A percentile compares a stretch with the other conserved stretches of the same genome.
Conservation (phyloP, 306 rosid genomes). For the Vigna unguiculata region DNA sequence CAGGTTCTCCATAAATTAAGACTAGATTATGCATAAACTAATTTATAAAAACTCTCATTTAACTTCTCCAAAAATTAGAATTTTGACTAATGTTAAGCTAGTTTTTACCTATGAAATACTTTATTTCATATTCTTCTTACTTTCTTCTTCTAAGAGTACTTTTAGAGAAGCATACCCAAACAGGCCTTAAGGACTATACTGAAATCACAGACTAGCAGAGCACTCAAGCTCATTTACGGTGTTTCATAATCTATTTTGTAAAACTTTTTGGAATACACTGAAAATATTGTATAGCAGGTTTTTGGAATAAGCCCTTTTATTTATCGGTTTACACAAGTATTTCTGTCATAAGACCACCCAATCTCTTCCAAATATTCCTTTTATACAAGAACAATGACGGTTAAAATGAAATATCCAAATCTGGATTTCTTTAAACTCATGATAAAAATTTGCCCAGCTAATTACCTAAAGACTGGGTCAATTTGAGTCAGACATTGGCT, state of each 20-base stretch:
- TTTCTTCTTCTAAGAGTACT: too few species aligned
- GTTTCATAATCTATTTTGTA: not conserved
- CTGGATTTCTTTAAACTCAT: conserved; percentile 9
- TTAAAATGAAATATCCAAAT: conserved; percentile 25
- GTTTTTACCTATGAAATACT: too few species aligned
- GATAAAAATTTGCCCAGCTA: conserved; percentile 6
- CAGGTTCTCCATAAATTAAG: too few species aligned
- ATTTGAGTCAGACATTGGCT: conserved; percentile 25
- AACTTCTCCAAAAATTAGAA: too few species aligned
- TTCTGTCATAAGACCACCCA: not conserved
- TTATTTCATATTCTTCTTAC: too few species aligned
- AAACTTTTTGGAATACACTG: not conserved
- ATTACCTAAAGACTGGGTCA: not conserved
- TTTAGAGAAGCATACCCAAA: too few species aligned
- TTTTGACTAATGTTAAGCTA: too few species aligned
- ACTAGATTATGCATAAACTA: too few species aligned
- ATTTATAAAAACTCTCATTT: too few species aligned
- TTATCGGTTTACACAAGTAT: not conserved
- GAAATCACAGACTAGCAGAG: not conserved
- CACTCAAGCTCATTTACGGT: not conserved
- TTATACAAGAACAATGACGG: conserved; percentile 15
- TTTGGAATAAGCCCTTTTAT: not conserved
- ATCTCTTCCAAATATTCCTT: not conserved
- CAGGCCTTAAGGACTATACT: not conserved
- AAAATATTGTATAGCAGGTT: not conserved